Evolutionary conservation across 2,329 filamentous ascomycete species (phyloP), one percentile per base, ranked within the genome.

Genomic region (Diaporthe eres): DNA sequence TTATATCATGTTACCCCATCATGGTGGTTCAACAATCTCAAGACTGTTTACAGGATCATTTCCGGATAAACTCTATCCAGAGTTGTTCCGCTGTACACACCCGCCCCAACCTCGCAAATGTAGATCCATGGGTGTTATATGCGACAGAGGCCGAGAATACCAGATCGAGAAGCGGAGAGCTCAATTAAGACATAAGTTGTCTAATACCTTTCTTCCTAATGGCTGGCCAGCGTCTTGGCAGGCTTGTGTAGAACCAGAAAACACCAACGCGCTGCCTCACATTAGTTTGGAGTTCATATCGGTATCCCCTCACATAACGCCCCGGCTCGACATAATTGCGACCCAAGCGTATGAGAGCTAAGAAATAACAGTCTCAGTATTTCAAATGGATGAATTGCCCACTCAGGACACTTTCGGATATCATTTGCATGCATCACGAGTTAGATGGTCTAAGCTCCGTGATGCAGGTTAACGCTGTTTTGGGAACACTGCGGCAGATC

Each of bases 201-300:
- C 65, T 70, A 70, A 55, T 70, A 55, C 25, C 25, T 55, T 55
- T 39, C 13, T 55, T 42, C 65, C 65, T 70, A 70, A 70, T 70
- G 65, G 65, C 49, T 55, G 65, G 37, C 34, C 47, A 42, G 10
- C 47, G 9, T 22, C 65, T 70, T 70, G 65, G 65, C 65, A 25
- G n/a, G 47, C 31, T 37, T 37, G 34, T 15, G 42, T 19, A 28
- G 34, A 70, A 55, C 65, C 65, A 42, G n/a, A 55, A 28, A 42
- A 55, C 34, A 39, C 13, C 65, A 55, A 5, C 65, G 22, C 42
- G 3, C 6, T 28, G 22, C 22, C n/a, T 12, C 13, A 17, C 47
- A 25, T 53, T 22, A 28, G 22, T 34, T n/a, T 55, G n/a, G 5
- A 70, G 22, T 53, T 42, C 47, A 55, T 70, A 53, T 70, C 5